Conservation (phyloP, 208 protist species). For the Borovskyia barvae region DNA sequence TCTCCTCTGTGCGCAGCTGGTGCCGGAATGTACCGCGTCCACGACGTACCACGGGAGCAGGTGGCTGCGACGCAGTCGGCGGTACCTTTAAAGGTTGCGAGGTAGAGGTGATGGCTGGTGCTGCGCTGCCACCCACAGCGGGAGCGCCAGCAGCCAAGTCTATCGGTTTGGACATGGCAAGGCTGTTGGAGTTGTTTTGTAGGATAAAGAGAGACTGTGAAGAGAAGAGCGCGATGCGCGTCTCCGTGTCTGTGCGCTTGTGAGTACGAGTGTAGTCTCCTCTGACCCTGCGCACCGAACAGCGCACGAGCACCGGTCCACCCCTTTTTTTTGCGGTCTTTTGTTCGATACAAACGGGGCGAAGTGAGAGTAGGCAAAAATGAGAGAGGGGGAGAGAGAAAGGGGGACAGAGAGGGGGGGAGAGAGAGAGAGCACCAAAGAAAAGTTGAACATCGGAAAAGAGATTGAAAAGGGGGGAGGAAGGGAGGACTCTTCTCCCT, state of each 20-base stretch:
- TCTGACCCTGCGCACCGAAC: not conserved
- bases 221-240: not conserved
- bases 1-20: slow-evolving; percentile 66
- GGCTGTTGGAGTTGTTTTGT: not conserved
- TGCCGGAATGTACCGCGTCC: slow-evolving; percentile 71
- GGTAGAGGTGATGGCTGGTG: no score
- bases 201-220: slow-evolving; percentile 9
- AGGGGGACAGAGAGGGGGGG: not conserved
- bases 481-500: no score
- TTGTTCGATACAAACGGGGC: no score
- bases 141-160: no score
- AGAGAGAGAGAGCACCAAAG: slow-evolving; percentile 1
- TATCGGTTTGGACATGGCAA: not conserved
- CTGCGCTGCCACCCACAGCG: no score
- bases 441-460: slow-evolving; percentile 1
- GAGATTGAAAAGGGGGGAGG: slow-evolving; percentile 1
- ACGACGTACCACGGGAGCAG: slow-evolving; percentile 43
- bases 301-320: no score
- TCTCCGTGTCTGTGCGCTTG: not conserved
- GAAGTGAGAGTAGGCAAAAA: no score
- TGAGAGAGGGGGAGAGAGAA: no score
- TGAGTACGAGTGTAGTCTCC: slow-evolving; percentile 1
- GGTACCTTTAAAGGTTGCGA: no score
- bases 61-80: slow-evolving; percentile 10
- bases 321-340: no score